Evolutionary conservation across 2,329 filamentous ascomycete genomes (phyloP).

Genomic region (Colletotrichum eleusines): DNA sequence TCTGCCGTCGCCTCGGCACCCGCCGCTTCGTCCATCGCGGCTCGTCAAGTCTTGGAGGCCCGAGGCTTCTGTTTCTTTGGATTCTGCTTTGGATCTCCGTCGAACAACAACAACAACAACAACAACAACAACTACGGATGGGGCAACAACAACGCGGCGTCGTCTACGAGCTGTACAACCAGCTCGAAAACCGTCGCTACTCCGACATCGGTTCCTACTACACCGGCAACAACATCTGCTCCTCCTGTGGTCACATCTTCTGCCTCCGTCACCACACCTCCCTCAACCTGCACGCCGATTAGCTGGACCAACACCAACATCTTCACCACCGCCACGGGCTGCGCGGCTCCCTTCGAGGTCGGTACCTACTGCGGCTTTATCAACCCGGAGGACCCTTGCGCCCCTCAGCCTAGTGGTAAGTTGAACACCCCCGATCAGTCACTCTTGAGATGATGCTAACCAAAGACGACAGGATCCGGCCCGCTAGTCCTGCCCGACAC

Average conservation of each 20-base stretch:
- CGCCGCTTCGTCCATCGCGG: slow-evolving; percentile 20
- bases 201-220: no score
- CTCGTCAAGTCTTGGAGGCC: no score
- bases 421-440: background rate
- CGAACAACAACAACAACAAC: background rate
- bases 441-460: background rate
- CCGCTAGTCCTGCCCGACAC: slow-evolving; percentile 26
- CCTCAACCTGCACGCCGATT: slow-evolving; percentile 29
- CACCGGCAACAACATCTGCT: background rate
- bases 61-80: slow-evolving; percentile 25
- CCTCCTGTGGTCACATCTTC: slow-evolving; percentile 8
- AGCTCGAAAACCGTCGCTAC: no score
- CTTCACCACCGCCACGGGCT: slow-evolving; percentile 26
- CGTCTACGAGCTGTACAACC: no score
- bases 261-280: slow-evolving; percentile 6
- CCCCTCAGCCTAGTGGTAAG: slow-evolving; percentile 29
- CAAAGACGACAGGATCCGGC: background rate
- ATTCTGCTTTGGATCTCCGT: background rate
- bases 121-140: no score
- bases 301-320: slow-evolving; percentile 33
- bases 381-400: slow-evolving; percentile 38
- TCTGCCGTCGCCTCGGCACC: slow-evolving; percentile 28
- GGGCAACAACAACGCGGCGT: no score
- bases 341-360: slow-evolving; percentile 22
- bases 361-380: slow-evolving; percentile 36